Conservation (phyloP, 257 asterid genomes). For the Cynanchum wilfordii region DNA sequence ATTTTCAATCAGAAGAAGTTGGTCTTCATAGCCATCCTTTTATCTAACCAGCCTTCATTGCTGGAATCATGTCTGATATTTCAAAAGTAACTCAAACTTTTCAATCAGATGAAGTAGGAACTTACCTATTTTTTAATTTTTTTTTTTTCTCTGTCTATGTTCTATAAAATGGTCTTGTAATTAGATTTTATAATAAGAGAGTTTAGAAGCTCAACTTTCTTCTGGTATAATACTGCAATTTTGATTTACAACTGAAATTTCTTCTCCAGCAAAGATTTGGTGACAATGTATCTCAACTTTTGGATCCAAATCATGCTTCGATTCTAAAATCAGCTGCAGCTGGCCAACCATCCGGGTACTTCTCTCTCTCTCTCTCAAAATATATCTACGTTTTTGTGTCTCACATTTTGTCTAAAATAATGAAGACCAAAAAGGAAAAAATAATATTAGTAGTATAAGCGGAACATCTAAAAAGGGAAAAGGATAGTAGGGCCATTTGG, state of each 20-base stretch:
- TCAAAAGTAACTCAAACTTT: no score
- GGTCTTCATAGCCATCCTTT: no score
- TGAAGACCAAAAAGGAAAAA: not conserved
- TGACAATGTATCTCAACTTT: slow-evolving; percentile 66
- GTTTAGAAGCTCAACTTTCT: no score
- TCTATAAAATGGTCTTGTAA: no score
- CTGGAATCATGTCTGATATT: no score
- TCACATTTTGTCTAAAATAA: not conserved
- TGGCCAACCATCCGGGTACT: slow-evolving; percentile 88
- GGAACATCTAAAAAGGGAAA: not conserved
- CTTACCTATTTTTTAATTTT: no score
- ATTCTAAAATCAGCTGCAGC: slow-evolving; percentile 79
- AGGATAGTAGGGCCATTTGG: not conserved
- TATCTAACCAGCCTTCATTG: no score
- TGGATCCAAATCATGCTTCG: slow-evolving; percentile 88
- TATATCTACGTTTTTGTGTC: not conserved
- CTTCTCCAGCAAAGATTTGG: slow-evolving; percentile 82
- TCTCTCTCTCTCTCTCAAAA: not conserved
- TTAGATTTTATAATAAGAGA: no score
- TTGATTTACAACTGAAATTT: slow-evolving; percentile 6
- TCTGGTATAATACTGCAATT: not conserved
- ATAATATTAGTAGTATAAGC: not conserved
- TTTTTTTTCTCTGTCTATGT: no score
- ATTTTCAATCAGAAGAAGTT: no score
- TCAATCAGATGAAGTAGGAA: no score